Conservation (phyloP, 129 eudicot species). For the Chrysanthemum makinoi region DNA sequence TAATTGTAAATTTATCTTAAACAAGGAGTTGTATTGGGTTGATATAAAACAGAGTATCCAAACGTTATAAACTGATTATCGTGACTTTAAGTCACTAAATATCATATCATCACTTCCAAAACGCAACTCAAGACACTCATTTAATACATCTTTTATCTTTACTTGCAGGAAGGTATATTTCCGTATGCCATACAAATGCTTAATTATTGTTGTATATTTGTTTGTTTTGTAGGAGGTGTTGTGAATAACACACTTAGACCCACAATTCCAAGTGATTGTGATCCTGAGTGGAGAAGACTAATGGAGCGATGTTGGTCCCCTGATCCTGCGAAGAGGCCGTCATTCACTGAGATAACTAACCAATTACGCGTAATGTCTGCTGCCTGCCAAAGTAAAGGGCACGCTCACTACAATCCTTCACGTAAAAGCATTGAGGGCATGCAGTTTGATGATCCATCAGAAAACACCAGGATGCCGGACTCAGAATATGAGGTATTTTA, state of each 20-base stretch:
- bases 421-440: conserved; percentile 45
- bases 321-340: conserved; percentile 69
- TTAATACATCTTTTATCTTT: conserved; percentile 4
- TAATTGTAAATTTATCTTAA: no score
- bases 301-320: conserved; percentile 99
- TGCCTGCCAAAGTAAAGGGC: conserved; percentile 58
- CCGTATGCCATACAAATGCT: no score
- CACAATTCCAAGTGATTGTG: conserved; percentile 70
- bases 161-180: neutral
- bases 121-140: no score
- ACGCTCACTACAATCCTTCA: conserved; percentile 50
- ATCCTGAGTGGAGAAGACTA: conserved; percentile 80
- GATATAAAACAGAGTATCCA: no score
- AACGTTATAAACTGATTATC: no score
- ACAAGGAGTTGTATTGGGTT: no score
- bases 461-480: conserved; percentile 49
- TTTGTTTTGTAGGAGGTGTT: conserved; percentile 67
- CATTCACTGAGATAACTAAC: conserved; percentile 77
- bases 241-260: conserved; percentile 95
- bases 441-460: conserved; percentile 54
- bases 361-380: conserved; percentile 72
- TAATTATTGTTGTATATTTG: no score
- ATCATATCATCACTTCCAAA: no score
- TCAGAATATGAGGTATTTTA: conserved; percentile 78
- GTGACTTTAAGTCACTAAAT: neutral